Percentiles rank a stretch among this genome's conserved stretches.
phyloP scores from a whole-genome alignment of 805 yeast genomes.

The Lachancea thermotolerans region DNA sequence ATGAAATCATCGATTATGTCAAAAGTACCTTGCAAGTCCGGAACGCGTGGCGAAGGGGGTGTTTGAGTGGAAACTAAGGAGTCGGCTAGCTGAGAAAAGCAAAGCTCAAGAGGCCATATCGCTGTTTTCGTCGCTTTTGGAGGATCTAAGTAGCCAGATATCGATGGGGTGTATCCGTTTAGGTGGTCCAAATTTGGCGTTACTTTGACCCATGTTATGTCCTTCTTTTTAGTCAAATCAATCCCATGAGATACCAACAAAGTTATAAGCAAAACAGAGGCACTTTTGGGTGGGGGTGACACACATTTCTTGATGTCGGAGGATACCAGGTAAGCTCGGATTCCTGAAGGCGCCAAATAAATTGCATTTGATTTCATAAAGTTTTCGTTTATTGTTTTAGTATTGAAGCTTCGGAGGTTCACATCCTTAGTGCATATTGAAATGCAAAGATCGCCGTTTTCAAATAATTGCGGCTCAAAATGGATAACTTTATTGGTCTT shows the following conservation, averaged over 20 bases:
- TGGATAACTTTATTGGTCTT: conserved; percentile 31
- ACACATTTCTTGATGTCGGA: conserved; percentile 32
- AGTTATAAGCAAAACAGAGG: conserved; percentile 32
- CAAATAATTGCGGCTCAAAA: conserved; percentile 43
- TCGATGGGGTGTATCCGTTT: conserved; percentile 59
- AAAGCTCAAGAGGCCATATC: conserved; percentile 66
- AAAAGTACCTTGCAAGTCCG: conserved; percentile 28
- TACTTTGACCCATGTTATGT: conserved; percentile 54
- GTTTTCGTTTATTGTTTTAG: conserved; percentile 14
- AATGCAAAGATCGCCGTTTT: conserved; percentile 38
- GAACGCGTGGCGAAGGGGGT: conserved; percentile 1
- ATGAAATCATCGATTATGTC: conserved; percentile 36
- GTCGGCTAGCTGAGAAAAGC: conserved; percentile 45
- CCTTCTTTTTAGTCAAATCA: conserved; percentile 19
- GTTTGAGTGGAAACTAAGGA: conserved; percentile 1
- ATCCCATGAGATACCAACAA: conserved; percentile 35
- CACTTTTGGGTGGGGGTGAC: conserved; percentile 38
- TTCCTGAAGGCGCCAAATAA: conserved; percentile 51
- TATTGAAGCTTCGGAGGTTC: conserved; percentile 31
- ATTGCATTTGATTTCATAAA: conserved; percentile 34
- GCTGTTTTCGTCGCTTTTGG: conserved; percentile 50
- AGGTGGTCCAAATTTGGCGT: conserved; percentile 63
- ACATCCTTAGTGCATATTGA: conserved; percentile 31
- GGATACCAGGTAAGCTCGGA: conserved; percentile 39
- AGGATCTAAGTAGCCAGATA: conserved; percentile 47